These are phyloP conservation scores for Talaromyces verruculosus DNA, from an alignment of 2,329 filamentous ascomycete species.

Conservation along the genomic window DNA sequence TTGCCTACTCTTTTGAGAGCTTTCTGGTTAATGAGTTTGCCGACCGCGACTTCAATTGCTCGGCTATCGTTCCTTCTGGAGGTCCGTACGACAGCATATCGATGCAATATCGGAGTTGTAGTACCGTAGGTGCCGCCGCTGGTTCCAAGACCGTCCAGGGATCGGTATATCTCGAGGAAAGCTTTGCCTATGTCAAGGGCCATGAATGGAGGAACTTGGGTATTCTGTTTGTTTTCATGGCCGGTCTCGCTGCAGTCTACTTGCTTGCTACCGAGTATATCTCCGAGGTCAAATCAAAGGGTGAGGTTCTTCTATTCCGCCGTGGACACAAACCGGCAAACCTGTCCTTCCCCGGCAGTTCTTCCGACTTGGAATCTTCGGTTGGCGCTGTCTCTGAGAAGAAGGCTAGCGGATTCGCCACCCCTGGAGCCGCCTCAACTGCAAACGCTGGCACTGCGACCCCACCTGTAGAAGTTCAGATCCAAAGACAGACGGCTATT, in stretches of 20 bases:
- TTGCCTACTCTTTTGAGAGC: slow-evolving; percentile 77
- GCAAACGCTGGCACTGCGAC: background rate
- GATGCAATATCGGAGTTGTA: slow-evolving; percentile 54
- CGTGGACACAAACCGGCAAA: slow-evolving; percentile 57
- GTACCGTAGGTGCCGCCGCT: slow-evolving; percentile 57
- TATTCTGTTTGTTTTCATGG: slow-evolving; percentile 64
- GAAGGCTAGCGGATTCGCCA: background rate
- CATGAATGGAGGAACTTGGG: slow-evolving; percentile 70
- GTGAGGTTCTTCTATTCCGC: slow-evolving; percentile 73
- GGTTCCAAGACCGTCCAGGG: slow-evolving; percentile 58
- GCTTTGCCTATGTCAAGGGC: slow-evolving; percentile 57
- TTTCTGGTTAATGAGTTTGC: slow-evolving; percentile 83
- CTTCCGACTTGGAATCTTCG: slow-evolving; percentile 10
- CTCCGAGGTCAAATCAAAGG: slow-evolving; percentile 69
- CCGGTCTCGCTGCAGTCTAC: slow-evolving; percentile 63
- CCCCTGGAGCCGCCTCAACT: background rate
- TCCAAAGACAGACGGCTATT: slow-evolving; percentile 68
- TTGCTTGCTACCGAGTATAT: slow-evolving; percentile 64
- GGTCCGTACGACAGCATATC: slow-evolving; percentile 38
- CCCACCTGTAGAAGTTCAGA: slow-evolving; percentile 29
- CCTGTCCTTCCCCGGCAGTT: slow-evolving; percentile 12
- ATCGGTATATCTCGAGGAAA: slow-evolving; percentile 55
- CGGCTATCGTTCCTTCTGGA: slow-evolving; percentile 40
- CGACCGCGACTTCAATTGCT: slow-evolving; percentile 58
- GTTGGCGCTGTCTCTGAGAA: slow-evolving; percentile 5